Conservation (phyloP, 192 early-diverging fungal species). For the Coemansia aciculifera region DNA sequence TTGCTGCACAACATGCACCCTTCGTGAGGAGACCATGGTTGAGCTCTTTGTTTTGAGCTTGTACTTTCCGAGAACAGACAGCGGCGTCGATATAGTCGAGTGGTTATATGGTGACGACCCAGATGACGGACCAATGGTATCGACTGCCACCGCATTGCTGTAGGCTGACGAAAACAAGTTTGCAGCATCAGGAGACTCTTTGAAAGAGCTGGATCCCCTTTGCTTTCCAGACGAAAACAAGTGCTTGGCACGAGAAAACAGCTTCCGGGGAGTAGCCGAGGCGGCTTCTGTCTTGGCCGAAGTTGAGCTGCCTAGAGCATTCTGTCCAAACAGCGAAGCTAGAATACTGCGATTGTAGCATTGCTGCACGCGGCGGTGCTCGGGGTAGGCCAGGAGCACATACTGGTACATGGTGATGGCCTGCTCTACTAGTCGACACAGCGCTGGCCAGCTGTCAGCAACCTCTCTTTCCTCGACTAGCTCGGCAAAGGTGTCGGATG, state of each 20-base stretch:
- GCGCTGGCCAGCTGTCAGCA: slow-evolving; percentile 47
- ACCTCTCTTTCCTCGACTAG: slow-evolving; percentile 49
- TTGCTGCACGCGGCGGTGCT: slow-evolving; percentile 54
- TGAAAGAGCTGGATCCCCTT: slow-evolving; percentile 15
- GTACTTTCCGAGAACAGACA: slow-evolving; percentile 51
- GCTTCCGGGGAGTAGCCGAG: slow-evolving; percentile 48
- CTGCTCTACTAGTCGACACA: slow-evolving; percentile 52
- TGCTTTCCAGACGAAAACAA: slow-evolving; percentile 44
- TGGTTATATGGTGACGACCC: slow-evolving; percentile 36
- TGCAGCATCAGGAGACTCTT: slow-evolving; percentile 16
- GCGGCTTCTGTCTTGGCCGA: slow-evolving; percentile 41
- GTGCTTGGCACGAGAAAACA: slow-evolving; percentile 51
- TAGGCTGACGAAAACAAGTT: slow-evolving; percentile 49
- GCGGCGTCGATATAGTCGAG: slow-evolving; percentile 47
- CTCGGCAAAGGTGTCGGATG: slow-evolving; percentile 46
- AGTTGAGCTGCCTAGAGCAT: slow-evolving; percentile 47
- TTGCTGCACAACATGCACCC: slow-evolving; percentile 27
- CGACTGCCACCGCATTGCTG: slow-evolving; percentile 34
- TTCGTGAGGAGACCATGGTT: slow-evolving; percentile 37
- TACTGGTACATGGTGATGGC: slow-evolving; percentile 51
- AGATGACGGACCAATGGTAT: slow-evolving; percentile 36
- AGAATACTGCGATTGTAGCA: slow-evolving; percentile 57
- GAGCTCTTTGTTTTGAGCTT: slow-evolving; percentile 51
- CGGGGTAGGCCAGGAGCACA: slow-evolving; percentile 49
- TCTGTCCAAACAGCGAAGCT: slow-evolving; percentile 53